These are phyloP conservation scores for Henckelia pumila DNA, from an alignment of 257 asterid genomes.

Conservation along the genomic window DNA sequence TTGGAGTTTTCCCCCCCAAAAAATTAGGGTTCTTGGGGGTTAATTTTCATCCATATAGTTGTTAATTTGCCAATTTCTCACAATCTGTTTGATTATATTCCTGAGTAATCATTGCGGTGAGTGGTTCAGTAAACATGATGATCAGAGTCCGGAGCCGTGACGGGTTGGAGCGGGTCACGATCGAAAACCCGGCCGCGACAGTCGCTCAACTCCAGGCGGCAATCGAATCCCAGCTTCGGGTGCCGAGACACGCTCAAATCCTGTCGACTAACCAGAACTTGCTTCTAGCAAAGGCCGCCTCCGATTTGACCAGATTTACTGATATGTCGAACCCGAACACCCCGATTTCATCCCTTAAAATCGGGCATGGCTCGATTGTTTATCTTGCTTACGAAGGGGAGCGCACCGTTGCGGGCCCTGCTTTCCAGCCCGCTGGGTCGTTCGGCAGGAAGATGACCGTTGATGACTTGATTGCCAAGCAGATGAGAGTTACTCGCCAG, in stretches of 20 bases:
- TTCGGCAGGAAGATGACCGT: slow-evolving; percentile 97
- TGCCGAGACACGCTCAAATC: slow-evolving; percentile 72
- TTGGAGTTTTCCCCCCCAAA: not conserved
- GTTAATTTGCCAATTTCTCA: not conserved
- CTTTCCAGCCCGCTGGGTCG: slow-evolving; percentile 70
- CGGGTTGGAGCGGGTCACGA: slow-evolving; percentile 85
- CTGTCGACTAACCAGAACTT: slow-evolving; percentile 84
- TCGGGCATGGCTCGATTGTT: slow-evolving; percentile 73
- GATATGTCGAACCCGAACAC: slow-evolving; percentile 64
- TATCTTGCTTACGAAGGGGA: slow-evolving; percentile 86
- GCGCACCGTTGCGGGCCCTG: slow-evolving; percentile 72
- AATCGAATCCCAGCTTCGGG: slow-evolving; percentile 75
- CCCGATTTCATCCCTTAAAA: slow-evolving; percentile 45
- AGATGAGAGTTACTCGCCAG: slow-evolving; percentile 85
- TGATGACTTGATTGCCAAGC: slow-evolving; percentile 95
- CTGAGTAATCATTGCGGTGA: not conserved
- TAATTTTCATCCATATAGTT: not conserved
- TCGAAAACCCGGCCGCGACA: slow-evolving; percentile 65
- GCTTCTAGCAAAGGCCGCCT: slow-evolving; percentile 67
- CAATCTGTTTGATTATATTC: slow-evolving; percentile 32
- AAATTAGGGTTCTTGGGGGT: not conserved
- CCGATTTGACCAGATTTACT: slow-evolving; percentile 54
- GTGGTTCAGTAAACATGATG: slow-evolving; percentile 56
- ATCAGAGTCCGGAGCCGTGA: slow-evolving; percentile 98
- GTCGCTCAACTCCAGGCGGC: slow-evolving; percentile 59